A percentile compares a stretch with the other conserved stretches of the same genome.
These are phyloP conservation scores for Rubia balearica DNA, from an alignment of 305 asterid species.

Conservation along the genomic window DNA sequence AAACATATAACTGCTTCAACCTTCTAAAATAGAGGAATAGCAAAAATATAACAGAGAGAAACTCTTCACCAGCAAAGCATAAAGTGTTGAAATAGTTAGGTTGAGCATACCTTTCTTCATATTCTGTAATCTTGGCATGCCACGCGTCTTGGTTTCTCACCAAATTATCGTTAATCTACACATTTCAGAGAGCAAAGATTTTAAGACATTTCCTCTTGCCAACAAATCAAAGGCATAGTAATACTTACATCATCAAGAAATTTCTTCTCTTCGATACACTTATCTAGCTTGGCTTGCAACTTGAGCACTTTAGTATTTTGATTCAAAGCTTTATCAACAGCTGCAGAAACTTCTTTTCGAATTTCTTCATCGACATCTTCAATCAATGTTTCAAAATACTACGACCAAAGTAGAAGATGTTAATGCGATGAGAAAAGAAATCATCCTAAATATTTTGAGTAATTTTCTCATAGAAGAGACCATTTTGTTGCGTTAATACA, in stretches of 20 bases:
- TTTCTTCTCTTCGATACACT: conserved; percentile 50
- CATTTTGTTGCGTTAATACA: background rate
- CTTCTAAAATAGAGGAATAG: background rate
- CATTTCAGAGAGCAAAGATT: conserved; percentile 20
- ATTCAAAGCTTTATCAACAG: conserved; percentile 62
- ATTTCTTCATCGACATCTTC: conserved; percentile 70
- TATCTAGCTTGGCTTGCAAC: conserved; percentile 60
- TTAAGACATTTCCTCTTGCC: conserved; percentile 7
- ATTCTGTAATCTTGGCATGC: conserved; percentile 57
- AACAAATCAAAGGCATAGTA: conserved; percentile 2
- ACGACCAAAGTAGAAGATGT: conserved; percentile 29
- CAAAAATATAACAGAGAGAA: background rate
- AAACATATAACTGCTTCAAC: background rate
- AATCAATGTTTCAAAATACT: conserved; percentile 82
- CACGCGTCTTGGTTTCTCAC: conserved; percentile 61
- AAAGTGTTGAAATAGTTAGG: conserved; percentile 1
- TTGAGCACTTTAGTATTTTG: conserved; percentile 70
- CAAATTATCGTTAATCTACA: conserved; percentile 83
- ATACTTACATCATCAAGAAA: conserved; percentile 75
- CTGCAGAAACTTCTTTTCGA: conserved; percentile 49
- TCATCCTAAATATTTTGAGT: conserved; percentile 12
- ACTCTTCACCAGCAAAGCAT: conserved; percentile 9
- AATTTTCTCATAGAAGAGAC: background rate
- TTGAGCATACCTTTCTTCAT: conserved; percentile 55
- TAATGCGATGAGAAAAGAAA: conserved; percentile 21